Base-by-base conservation (phyloP, 2,329 filamentous ascomycete species). In the Emmonsia crescens region DNA sequence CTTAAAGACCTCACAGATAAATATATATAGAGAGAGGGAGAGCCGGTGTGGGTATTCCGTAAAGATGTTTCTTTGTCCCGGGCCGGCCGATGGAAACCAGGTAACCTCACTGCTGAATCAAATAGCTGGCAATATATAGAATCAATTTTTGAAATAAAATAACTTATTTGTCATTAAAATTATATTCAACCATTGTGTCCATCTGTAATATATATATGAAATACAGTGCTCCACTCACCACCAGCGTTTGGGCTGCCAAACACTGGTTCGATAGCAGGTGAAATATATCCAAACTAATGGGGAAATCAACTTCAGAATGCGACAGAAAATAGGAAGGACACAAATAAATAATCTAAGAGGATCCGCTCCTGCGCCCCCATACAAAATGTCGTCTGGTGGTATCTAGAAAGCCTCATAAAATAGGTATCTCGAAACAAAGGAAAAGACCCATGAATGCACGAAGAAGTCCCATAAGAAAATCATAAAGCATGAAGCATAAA, bases 291-390 rank as follows among this genome's bases (percentile, higher is more conserved):
- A 42, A 19, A 46, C 27, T 6, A 27, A 24, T 8, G 14, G 21
- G 46, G 16, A 16, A 60, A 51, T 33, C 29, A 60, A 31, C 12
- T 19, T 29, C 27, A 55, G 19, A 56, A n/a, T 61, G 64, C 71
- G 66, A 52, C 49, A 42, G 19, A 56, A 29, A 44, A 60, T 38
- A 52, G 8, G 2, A 55, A 8, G 21, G n/a, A 21, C 5, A 44
- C 16, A 12, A 14, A 60, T 31, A 52, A 21, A 31, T 21, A 21
- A 27, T 40, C n/a, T 38, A 51, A 51, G n/a, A 46, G 16, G 31
- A 57, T 9, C 16, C 9, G 49, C 16, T 27, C 49, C 14, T 16
- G 24, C 46, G 46, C 46, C 21, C 10, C 31, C 31, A 55, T 24
- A 12, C 31, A 38, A 36, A n/a, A 33, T 33, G 27, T n/a, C 5